Evolutionary conservation across 2,329 filamentous ascomycete species (phyloP).

Genomic region (Epichloe aotearoae): DNA sequence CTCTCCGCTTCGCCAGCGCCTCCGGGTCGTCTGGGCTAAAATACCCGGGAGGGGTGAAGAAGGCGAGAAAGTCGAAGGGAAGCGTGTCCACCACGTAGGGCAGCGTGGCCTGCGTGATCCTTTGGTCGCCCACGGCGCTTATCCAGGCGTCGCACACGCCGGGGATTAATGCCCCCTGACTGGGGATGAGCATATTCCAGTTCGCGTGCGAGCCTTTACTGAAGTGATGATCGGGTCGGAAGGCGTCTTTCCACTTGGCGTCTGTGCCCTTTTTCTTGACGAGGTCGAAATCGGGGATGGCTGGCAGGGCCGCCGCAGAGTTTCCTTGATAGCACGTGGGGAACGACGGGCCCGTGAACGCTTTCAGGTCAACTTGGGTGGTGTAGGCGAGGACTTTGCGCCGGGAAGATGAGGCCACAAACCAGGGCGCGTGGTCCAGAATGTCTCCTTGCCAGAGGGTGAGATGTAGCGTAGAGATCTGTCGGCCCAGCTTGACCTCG

Average conservation of each 20-base stretch:
- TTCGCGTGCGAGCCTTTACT: conserved; percentile 20
- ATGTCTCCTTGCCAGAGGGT: conserved; percentile 22
- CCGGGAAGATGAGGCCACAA: conserved; percentile 14
- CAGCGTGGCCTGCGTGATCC: conserved; percentile 50
- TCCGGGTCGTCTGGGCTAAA: background rate
- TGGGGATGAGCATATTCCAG: conserved; percentile 17
- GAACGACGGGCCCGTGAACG: conserved; percentile 17
- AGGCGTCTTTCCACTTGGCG: conserved; percentile 8
- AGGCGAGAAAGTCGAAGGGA: conserved; percentile 24
- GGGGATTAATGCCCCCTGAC: conserved; percentile 4
- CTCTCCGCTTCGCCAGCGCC: background rate
- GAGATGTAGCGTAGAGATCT: conserved; percentile 6
- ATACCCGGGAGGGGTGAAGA: conserved; percentile 1
- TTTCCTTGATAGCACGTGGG: conserved; percentile 14
- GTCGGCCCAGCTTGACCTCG: conserved; percentile 2
- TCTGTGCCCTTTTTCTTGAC: conserved; percentile 6
- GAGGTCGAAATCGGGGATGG: conserved; percentile 9
- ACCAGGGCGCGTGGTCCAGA: conserved; percentile 17
- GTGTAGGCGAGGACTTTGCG: conserved; percentile 20
- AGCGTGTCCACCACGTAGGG: conserved; percentile 51
- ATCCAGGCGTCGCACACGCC: conserved; percentile 38
- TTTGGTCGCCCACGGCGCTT: conserved; percentile 41
- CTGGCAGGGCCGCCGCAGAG: conserved; percentile 7
- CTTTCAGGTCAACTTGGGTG: conserved; percentile 16
- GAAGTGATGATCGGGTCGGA: conserved; percentile 4